Base-by-base conservation (phyloP, 192 early-diverging fungal species). In the Geranomyces variabilis region DNA sequence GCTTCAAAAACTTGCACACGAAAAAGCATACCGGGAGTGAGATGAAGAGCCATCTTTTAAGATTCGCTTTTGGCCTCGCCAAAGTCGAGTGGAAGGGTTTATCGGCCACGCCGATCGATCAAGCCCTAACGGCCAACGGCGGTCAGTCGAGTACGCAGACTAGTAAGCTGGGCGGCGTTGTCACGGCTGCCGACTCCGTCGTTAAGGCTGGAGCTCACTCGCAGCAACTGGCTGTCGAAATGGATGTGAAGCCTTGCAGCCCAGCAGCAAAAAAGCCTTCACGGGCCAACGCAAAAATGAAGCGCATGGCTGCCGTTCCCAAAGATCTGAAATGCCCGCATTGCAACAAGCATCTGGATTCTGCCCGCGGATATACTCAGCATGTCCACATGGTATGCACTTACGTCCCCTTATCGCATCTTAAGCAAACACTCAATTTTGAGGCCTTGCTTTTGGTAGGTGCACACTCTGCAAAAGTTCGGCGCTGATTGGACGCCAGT, bases 1-100 rank as follows among this genome's bases (percentile, higher is more conserved):
- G 69, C 14, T 87, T 87, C 74, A 87, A 87, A 62, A 87, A 87
- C 69, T 34, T 73, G 22, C 62, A 77, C 29, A 87, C 85, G 1
- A 79, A 71, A 65, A 64, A 70, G 49, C 74, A 80, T 31, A 69
- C 73, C 19, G 73, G 73, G 19, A 71, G 66, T 47, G 76, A 75
- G 17, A 87, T 87, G 85, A 74, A 75, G 67, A 81, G 79, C 34
- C 73, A 68, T 30, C 49, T 77, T 9, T 85, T 80, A 49, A 41
- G 72, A 12, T 87, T 87, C 70, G 77, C 41, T 13, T 58, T 41
- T 31, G 69, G 65, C 34, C 51, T 61, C 21, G 51, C 55, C 31
- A 22, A 33, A 43, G 63, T 74, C 22, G 15, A 28, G 9, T 74
- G 71, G 71, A 15, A 57, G 43, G 71, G 71, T 5, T 30, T 74